A percentile compares a stretch with the other conserved stretches of the same genome.
Conservation (phyloP, 2,329 filamentous ascomycete genomes). For the Aulographum hederae region DNA sequence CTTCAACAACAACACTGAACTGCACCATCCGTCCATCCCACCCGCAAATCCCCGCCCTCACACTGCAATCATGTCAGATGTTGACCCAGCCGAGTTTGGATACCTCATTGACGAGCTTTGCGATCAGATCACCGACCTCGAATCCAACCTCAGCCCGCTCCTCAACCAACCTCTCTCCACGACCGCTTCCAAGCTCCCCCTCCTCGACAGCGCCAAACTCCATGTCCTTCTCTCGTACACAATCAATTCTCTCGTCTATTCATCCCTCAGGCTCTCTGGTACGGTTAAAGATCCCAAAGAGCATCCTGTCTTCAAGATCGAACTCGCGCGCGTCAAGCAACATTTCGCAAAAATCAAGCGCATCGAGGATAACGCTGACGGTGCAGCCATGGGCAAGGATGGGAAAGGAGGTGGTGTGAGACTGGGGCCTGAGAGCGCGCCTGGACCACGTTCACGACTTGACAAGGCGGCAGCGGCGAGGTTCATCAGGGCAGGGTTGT, state of each 20-base stretch:
- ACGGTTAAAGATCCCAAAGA: slow-evolving; percentile 66
- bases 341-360: slow-evolving; percentile 87
- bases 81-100: background rate
- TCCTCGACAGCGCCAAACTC: slow-evolving; percentile 91
- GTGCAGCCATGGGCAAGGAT: slow-evolving; percentile 39
- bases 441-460: slow-evolving; percentile 35
- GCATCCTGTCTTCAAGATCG: slow-evolving; percentile 69
- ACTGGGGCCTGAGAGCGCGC: no score
- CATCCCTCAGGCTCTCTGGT: slow-evolving; percentile 61
- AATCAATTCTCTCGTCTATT: slow-evolving; percentile 79
- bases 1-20: no score
- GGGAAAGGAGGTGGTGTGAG: slow-evolving; percentile 39
- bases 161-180: slow-evolving; percentile 45
- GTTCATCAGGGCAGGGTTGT: slow-evolving; percentile 3
- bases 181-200: slow-evolving; percentile 58
- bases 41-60: no score
- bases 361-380: slow-evolving; percentile 51
- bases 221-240: slow-evolving; percentile 78
- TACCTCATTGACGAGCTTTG: background rate
- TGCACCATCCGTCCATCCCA: no score
- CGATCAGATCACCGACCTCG: slow-evolving; percentile 55
- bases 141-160: slow-evolving; percentile 57
- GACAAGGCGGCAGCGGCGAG: slow-evolving; percentile 4
- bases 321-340: slow-evolving; percentile 71
- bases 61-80: background rate